Conservation (phyloP, 2,329 filamentous ascomycete species). For the Fusarium aywerte region DNA sequence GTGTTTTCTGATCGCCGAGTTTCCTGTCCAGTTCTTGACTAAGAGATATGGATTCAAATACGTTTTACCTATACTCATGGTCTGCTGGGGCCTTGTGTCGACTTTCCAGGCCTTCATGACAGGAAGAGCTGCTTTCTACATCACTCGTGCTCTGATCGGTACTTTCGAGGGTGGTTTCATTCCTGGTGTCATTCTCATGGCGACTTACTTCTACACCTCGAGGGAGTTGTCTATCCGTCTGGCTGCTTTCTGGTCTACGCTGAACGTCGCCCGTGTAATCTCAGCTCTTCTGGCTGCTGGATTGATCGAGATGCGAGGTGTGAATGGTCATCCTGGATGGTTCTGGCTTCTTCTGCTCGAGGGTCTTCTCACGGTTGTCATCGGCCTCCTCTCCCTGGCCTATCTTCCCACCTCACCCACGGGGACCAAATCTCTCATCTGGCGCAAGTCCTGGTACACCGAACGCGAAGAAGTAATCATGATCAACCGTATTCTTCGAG, state of each 20-base stretch:
- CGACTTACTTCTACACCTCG: constrained; percentile 78
- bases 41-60: constrained; percentile 68
- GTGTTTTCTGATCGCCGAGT: constrained; percentile 65
- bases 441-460: constrained; percentile 72
- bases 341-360: constrained; percentile 63
- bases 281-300: constrained; percentile 61
- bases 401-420: constrained; percentile 74
- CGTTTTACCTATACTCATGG: constrained; percentile 65
- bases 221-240: constrained; percentile 73
- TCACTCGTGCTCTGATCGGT: constrained; percentile 64
- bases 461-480: constrained; percentile 76
- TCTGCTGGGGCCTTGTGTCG: constrained; percentile 60
- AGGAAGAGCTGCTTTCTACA: constrained; percentile 59
- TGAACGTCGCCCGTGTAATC: constrained; percentile 57
- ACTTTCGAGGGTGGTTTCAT: constrained; percentile 68
- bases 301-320: constrained; percentile 62
- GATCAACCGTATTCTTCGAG: constrained; percentile 68
- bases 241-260: constrained; percentile 73
- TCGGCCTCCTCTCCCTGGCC: constrained; percentile 65
- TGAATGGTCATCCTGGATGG: constrained; percentile 62
- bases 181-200: constrained; percentile 70
- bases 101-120: constrained; percentile 64
- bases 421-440: constrained; percentile 69
- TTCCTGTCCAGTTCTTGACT: constrained; percentile 67
- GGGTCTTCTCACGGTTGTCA: constrained; percentile 59